Conservation (phyloP, 345 rosid genomes). For the Leavenworthia alabamica region DNA sequence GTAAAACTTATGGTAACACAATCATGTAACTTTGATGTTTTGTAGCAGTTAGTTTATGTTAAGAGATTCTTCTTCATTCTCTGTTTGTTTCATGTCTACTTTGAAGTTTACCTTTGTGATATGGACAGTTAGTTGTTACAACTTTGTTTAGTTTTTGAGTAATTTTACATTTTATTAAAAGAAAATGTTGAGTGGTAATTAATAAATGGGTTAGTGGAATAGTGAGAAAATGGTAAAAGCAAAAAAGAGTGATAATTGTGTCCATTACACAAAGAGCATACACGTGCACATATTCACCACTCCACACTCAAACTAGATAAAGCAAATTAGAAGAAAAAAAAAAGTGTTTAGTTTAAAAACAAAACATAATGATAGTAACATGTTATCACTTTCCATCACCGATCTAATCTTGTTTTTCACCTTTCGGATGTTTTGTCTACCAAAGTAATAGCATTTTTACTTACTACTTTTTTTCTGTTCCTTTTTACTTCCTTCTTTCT, state of each 20-base stretch:
- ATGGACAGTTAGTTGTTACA: neutral
- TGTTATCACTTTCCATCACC: slow-evolving; percentile 21
- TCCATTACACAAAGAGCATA: slow-evolving; percentile 36
- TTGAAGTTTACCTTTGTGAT: neutral
- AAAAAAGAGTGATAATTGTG: slow-evolving; percentile 39
- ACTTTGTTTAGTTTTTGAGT: neutral
- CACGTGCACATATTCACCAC: slow-evolving; percentile 51
- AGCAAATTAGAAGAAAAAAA: neutral
- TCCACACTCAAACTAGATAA: neutral
- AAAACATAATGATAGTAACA: slow-evolving; percentile 24
- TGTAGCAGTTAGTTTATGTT: slow-evolving; percentile 1
- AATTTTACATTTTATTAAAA: neutral
- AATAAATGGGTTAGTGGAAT: neutral
- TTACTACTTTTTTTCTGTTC: neutral
- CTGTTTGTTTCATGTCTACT: neutral
- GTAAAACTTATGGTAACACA: slow-evolving; percentile 10
- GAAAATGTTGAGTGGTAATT: neutral
- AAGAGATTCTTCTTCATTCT: slow-evolving; percentile 1
- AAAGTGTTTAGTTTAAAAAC: neutral
- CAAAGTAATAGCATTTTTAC: slow-evolving; percentile 23
- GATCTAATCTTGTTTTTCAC: slow-evolving; percentile 21
- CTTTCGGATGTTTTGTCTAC: slow-evolving; percentile 24
- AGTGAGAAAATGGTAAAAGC: neutral
- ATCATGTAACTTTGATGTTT: neutral
- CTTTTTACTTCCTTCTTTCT: neutral